Evolutionary conservation across 177 flowering plant genomes (phyloP).

Genomic region (Vitis hybrid): DNA sequence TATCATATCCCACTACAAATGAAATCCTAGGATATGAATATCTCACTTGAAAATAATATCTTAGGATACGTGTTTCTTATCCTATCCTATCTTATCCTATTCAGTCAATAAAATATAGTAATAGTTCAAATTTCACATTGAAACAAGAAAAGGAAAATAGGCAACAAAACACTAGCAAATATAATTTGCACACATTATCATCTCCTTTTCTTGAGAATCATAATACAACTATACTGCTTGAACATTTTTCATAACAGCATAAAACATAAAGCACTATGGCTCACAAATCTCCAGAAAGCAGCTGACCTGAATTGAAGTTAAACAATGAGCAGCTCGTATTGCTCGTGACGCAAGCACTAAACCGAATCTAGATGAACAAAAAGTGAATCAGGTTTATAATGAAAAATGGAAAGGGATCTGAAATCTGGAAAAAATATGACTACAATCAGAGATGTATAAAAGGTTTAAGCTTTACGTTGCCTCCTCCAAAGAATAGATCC

Average conservation of each 20-base stretch:
- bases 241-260: background rate
- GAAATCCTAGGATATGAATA: no score
- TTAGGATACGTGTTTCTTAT: no score
- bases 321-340: constrained; percentile 99
- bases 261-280: background rate
- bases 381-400: background rate
- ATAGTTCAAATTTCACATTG: no score
- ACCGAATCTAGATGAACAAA: constrained; percentile 65
- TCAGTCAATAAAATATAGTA: no score
- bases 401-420: background rate
- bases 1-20: no score
- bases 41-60: no score
- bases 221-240: background rate
- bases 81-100: no score
- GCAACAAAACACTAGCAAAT: no score
- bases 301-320: constrained; percentile 98
- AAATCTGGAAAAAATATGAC: no score
- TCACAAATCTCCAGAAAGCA: background rate
- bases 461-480: constrained; percentile 62
- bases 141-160: no score
- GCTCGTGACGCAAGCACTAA: constrained; percentile 85
- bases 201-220: no score
- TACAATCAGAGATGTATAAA: background rate
- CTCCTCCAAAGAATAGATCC: constrained; percentile 94
- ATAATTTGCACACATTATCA: no score